Base-by-base conservation (phyloP, 208 protist genomes). In the Trypanosoma avium region DNA sequence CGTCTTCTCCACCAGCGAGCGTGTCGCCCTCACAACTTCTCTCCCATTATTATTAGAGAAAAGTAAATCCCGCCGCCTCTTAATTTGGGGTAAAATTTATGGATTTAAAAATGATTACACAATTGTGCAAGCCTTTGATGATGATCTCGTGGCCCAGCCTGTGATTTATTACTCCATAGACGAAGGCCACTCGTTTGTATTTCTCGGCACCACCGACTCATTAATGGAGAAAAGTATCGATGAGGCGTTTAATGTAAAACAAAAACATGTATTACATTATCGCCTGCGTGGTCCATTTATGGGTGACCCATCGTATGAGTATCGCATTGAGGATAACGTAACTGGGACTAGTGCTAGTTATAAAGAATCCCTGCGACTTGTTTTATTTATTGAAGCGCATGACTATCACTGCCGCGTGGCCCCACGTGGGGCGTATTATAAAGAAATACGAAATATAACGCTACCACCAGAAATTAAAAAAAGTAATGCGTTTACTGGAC, bases 251-350 rank as follows among this genome's bases (percentile, higher is more conserved):
- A 72, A 66, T 53, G 72, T 72, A 52, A 77, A 92, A 48, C 71
- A 80, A 56, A 94, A 94, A 74, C 68, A 81, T 62, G 40, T 63
- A 36, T 73, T 94, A 47, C 62, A 92, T 42, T 70, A 79, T 15
- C 75, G 78, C n/a, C 79, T 92, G 73, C 81, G 75, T 32, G 88
- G 88, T 2, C 58, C 68, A 5, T 94, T 92, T 61, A 79, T 95
- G 43, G 89, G 89, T 5, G 89, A 95, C 56, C 86, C 89, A 1
- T 81, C 89, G 2, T 95, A 93, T 69, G 89, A 95, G 69, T 95
- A 95, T 60, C 85, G 89, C 26, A 67, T 95, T 15, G 62, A 49
- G 17, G 73, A 79, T 29, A 55, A 70, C 19, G 10, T 71, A 27
- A 72, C 74, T 10, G 64, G 73, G 0, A 53, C 50, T 29, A 67